These are phyloP conservation scores for Ligustrum vulgare DNA, from an alignment of 257 asterid species.

Conservation along the genomic window DNA sequence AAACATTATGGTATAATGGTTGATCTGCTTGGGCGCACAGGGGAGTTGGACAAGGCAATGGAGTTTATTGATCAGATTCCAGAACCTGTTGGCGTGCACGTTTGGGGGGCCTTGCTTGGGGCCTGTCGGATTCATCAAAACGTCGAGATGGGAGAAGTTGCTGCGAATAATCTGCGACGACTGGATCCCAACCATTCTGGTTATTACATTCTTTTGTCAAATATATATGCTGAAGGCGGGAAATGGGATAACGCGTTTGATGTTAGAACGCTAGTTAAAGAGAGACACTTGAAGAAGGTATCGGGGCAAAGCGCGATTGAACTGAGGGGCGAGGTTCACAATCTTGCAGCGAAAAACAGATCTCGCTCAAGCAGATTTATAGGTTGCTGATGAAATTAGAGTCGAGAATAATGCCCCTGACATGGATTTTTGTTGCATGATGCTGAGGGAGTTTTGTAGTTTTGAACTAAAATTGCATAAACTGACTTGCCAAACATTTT, in stretches of 20 bases:
- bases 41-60: conserved; percentile 63
- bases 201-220: conserved; percentile 54
- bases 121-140: conserved; percentile 59
- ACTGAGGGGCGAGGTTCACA: conserved; percentile 34
- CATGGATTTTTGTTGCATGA: conserved; percentile 20
- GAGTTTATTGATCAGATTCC: conserved; percentile 43
- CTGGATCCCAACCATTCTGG: conserved; percentile 47
- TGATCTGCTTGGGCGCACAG: conserved; percentile 66
- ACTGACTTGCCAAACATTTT: background rate
- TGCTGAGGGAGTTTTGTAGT: background rate
- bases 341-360: conserved; percentile 40
- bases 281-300: conserved; percentile 45
- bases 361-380: conserved; percentile 30
- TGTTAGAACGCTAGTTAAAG: conserved; percentile 46
- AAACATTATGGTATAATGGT: conserved; percentile 69
- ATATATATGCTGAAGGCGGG: conserved; percentile 58
- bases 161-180: conserved; percentile 45
- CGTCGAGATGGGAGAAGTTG: conserved; percentile 54
- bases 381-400: conserved; percentile 26
- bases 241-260: conserved; percentile 63
- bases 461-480: background rate
- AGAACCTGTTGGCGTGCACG: conserved; percentile 39
- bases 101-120: conserved; percentile 76
- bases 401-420: conserved; percentile 18
- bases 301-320: conserved; percentile 48